Conservation (phyloP, 306 rosid genomes). For the Acacia crassicarpa region DNA sequence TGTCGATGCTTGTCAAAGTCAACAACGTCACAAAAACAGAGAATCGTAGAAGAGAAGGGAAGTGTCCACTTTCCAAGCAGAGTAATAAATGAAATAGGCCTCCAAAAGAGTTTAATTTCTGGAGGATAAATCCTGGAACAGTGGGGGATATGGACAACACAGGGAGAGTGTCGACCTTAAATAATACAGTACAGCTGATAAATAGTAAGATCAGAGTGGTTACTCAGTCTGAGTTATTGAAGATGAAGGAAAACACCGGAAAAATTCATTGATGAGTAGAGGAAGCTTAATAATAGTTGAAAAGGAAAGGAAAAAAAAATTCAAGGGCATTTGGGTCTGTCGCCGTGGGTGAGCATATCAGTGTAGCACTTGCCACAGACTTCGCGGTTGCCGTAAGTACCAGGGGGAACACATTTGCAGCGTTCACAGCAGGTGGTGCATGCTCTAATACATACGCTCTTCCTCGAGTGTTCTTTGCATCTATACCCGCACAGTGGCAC, state of each 20-base stretch:
- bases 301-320: not conserved
- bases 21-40: not conserved
- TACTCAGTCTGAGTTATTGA: not conserved
- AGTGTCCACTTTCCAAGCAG: not conserved
- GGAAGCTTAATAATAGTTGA: not conserved
- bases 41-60: not conserved
- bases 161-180: not conserved
- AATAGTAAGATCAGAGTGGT: not conserved
- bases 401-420: slow-evolving; percentile 95
- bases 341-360: slow-evolving; percentile 71
- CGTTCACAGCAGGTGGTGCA: slow-evolving; percentile 82
- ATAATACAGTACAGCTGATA: not conserved
- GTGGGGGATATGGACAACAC: not conserved
- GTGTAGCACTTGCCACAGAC: slow-evolving; percentile 92
- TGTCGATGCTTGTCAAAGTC: not conserved
- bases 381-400: slow-evolving; percentile 81
- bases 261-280: not conserved
- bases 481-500: slow-evolving; percentile 57
- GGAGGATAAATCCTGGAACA: not conserved
- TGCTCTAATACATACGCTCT: slow-evolving; percentile 62
- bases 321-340: slow-evolving; percentile 72
- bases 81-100: not conserved
- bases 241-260: not conserved
- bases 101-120: not conserved
- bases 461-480: slow-evolving; percentile 65